Percentiles rank a stretch among this genome's conserved stretches.
Conservation (phyloP, 768 basidiomycete genomes). For the Sporobolomyces roseus region DNA sequence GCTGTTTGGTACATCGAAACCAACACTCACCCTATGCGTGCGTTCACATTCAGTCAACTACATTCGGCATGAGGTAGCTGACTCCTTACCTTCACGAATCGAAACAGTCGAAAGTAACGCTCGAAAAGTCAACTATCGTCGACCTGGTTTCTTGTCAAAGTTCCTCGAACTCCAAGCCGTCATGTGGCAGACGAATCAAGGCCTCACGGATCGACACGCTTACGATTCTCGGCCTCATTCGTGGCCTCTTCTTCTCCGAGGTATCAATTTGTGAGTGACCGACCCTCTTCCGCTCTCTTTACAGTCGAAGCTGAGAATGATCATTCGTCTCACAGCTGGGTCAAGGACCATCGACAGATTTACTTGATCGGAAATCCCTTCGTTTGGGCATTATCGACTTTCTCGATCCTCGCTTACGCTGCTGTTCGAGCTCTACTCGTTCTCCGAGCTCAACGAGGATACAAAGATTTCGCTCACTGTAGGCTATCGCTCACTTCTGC, state of each 20-base stretch:
- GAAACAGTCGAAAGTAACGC: constrained; percentile 65
- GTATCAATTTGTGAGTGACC: constrained; percentile 64
- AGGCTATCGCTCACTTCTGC: constrained; percentile 47
- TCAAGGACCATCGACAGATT: constrained; percentile 90
- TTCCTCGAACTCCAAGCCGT: constrained; percentile 87
- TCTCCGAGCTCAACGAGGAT: constrained; percentile 84
- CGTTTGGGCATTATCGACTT: constrained; percentile 81
- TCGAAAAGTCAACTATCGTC: constrained; percentile 79
- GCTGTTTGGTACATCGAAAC: constrained; percentile 95
- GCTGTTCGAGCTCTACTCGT: constrained; percentile 71
- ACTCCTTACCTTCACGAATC: background rate
- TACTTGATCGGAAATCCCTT: constrained; percentile 93
- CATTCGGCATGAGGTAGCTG: background rate
- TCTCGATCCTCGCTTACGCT: constrained; percentile 66
- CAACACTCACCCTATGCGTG: constrained; percentile 66
- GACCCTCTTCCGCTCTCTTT: constrained; percentile 31
- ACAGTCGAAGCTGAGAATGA: background rate
- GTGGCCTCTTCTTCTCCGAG: constrained; percentile 87
- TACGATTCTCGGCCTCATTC: constrained; percentile 88
- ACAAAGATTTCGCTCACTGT: constrained; percentile 88
- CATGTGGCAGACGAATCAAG: constrained; percentile 86
- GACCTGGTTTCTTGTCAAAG: constrained; percentile 84
- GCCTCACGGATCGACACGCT: constrained; percentile 86
- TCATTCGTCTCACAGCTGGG: constrained; percentile 70
- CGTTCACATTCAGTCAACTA: constrained; percentile 47